Evolutionary conservation across 768 basidiomycete species (phyloP).

Genomic region (Lenzites betulinus): DNA sequence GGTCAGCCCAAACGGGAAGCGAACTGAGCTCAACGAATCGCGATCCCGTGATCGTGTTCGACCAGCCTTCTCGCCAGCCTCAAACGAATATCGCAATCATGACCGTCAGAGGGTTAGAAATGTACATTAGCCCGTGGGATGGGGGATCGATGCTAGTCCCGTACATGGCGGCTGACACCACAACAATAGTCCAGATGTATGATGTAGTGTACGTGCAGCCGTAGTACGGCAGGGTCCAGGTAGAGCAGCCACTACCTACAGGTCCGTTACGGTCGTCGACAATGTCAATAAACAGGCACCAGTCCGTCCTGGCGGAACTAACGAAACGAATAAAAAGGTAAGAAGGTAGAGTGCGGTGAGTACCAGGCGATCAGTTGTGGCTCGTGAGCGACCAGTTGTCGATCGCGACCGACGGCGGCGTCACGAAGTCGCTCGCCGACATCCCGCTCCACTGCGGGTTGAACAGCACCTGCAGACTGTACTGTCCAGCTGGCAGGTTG

Average conservation of each 20-base stretch:
- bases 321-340: not conserved
- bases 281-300: not conserved
- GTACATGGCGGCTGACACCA: not conserved
- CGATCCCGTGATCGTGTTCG: slow-evolving; percentile 4
- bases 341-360: not conserved
- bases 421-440: slow-evolving; percentile 58
- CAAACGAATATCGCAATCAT: too few relatives aligned
- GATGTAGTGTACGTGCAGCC: not conserved
- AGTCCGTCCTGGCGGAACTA: not conserved
- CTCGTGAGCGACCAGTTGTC: slow-evolving; percentile 77
- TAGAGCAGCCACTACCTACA: not conserved
- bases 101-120: not conserved
- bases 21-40: not conserved
- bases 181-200: not conserved
- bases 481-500: slow-evolving; percentile 59
- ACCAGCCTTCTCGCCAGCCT: too few relatives aligned
- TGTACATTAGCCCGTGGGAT: not conserved
- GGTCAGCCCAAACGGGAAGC: not conserved
- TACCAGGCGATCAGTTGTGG: slow-evolving; percentile 49
- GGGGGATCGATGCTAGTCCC: not conserved
- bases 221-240: not conserved
- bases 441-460: slow-evolving; percentile 89
- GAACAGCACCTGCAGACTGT: slow-evolving; percentile 83
- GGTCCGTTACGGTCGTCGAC: not conserved
- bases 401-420: slow-evolving; percentile 69